Base-by-base conservation (phyloP, 2,329 filamentous ascomycete species). In the Colletotrichum nymphaeae region DNA sequence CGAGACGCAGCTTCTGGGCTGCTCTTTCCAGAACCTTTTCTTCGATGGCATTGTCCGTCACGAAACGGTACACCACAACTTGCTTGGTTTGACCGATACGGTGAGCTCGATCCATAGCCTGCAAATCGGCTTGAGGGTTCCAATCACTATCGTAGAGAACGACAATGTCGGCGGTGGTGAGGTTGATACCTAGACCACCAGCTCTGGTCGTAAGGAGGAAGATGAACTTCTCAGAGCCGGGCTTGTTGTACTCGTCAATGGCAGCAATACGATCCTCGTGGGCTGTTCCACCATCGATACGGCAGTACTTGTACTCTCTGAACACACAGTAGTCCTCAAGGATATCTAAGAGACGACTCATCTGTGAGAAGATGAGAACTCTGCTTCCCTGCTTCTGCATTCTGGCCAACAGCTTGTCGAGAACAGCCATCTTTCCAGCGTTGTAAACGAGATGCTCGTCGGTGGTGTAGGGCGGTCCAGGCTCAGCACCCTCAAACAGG, bases 61-160 rank as follows among this genome's bases (percentile, higher is more conserved):
- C 94, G 78, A 99, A 98, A 73, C 97, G 91, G 86, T 98, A 99
- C 4, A 99, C 97, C 56, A 95, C 90, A 12, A 99, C 97, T 81
- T 99, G 97, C 85, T 99, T 99, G 5, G 95, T 99, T 85, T 99
- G 97, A 52, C 97, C 97, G 78, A 99, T 99, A 85, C 97, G 95
- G 85, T 99, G 97, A 64, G 97, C 97, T 81, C 97, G 94, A 80
- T 99, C 97, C 97, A 99, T 99, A 69, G 97, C 97, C 83, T 99
- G 97, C 73, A 99, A 85, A 91, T 99, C 97, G 22, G 97, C 97
- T 83, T 99, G 97, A 11, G 97, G 97, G 79, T 98, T 98, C 97
- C 97, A 99, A 81, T 99, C 97, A 78, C 95, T 98, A 82, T 99
- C 97, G 80, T 97, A 99, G 7, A 99, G 90, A 35, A 99, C 91